phyloP scores from a whole-genome alignment of 805 yeast species.

The Candida berthetii region DNA sequence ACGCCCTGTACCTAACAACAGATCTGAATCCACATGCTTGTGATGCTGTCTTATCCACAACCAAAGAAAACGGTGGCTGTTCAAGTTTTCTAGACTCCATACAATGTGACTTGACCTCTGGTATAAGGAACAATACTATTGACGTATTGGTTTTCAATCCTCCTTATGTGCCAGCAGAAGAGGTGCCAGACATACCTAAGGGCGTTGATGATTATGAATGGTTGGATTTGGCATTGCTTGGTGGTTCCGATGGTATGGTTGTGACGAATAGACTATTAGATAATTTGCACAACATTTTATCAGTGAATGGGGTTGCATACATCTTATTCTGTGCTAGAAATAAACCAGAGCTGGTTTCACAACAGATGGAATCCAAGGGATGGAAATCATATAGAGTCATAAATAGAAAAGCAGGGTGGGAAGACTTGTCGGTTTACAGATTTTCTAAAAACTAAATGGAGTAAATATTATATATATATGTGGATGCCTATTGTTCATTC shows the following conservation, averaged over 20 bases:
- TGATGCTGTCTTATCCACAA: slow-evolving; percentile 40
- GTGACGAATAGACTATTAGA: slow-evolving; percentile 65
- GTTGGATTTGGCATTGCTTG: slow-evolving; percentile 86
- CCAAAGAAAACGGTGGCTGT: slow-evolving; percentile 24
- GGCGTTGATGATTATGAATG: slow-evolving; percentile 49
- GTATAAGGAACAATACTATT: slow-evolving; percentile 38
- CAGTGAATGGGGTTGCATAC: slow-evolving; percentile 69
- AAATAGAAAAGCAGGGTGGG: slow-evolving; percentile 92
- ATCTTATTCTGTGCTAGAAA: slow-evolving; percentile 90
- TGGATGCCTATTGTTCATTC: too few relatives aligned
- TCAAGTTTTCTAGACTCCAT: slow-evolving; percentile 34
- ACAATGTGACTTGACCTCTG: slow-evolving; percentile 52
- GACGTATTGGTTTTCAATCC: slow-evolving; percentile 89
- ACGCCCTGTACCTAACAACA: slow-evolving; percentile 54
- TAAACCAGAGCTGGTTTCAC: slow-evolving; percentile 58
- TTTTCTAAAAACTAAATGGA: slow-evolving; percentile 26
- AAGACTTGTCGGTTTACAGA: slow-evolving; percentile 70
- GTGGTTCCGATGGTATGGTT: slow-evolving; percentile 89
- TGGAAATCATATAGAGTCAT: slow-evolving; percentile 56
- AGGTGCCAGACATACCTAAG: slow-evolving; percentile 56
- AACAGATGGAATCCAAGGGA: slow-evolving; percentile 34
- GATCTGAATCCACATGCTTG: slow-evolving; percentile 84
- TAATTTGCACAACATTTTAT: slow-evolving; percentile 43
- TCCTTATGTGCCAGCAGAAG: slow-evolving; percentile 90
- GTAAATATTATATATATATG: neutral